These are phyloP conservation scores for Daldinia concentrica DNA, from an alignment of 495 filamentous ascomycete genomes.

Conservation along the genomic window DNA sequence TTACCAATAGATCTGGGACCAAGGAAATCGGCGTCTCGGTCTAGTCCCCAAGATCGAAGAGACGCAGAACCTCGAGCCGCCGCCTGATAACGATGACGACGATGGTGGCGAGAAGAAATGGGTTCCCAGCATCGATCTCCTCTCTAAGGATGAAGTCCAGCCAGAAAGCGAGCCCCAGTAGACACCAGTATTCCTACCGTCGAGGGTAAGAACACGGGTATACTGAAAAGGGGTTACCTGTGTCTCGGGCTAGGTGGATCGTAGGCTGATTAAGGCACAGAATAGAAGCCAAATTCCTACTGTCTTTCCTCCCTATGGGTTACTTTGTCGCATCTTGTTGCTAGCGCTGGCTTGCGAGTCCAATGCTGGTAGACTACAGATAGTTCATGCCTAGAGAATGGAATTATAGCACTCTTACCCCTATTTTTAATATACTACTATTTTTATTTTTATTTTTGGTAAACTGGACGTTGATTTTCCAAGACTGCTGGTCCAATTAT, in stretches of 20 bases:
- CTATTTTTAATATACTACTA: constrained; percentile 12
- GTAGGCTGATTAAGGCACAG: not conserved
- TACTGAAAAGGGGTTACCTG: not conserved
- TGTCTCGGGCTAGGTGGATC: not conserved
- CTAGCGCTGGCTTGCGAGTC: not conserved
- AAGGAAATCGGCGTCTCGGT: constrained; percentile 75
- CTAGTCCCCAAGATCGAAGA: constrained; percentile 70
- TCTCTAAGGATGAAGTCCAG: constrained; percentile 6
- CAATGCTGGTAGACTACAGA: constrained; percentile 2
- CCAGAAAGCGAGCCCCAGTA: constrained; percentile 5
- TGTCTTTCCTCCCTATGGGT: too few species aligned
- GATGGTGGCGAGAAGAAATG: constrained; percentile 33
- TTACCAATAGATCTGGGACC: constrained; percentile 71
- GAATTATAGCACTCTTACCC: constrained; percentile 22
- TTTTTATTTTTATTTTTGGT: not conserved
- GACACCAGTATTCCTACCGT: constrained; percentile 1
- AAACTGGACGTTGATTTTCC: too few species aligned
- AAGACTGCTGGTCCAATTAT: not conserved
- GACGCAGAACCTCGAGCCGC: constrained; percentile 59
- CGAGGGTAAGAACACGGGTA: not conserved
- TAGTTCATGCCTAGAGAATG: constrained; percentile 25
- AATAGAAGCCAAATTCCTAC: not conserved
- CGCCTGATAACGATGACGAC: constrained; percentile 34
- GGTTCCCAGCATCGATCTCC: constrained; percentile 25
- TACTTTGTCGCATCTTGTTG: not conserved